phyloP scores from a whole-genome alignment of 2,329 filamentous ascomycete genomes.

The Cryphonectria carpinicola region DNA sequence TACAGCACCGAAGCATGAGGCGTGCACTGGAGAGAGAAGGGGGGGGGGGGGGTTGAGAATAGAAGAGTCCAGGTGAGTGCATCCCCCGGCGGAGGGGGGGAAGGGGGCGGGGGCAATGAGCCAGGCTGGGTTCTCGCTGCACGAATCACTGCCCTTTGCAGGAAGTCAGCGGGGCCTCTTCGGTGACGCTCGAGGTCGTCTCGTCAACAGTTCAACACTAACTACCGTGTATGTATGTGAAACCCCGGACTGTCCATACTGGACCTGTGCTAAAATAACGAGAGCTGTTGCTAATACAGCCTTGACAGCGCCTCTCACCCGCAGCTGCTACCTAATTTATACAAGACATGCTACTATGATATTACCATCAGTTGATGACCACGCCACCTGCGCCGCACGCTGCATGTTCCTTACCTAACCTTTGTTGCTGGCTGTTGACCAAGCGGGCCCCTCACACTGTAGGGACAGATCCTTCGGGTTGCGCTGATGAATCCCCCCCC shows the following conservation, averaged over 20 bases:
- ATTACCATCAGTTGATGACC: not conserved
- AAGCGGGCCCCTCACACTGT: not conserved
- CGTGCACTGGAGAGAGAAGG: too few relatives aligned
- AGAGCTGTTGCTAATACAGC: not conserved
- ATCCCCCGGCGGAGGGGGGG: too few relatives aligned
- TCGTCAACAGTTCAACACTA: not conserved
- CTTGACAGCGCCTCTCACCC: not conserved
- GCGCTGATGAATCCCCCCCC: not conserved
- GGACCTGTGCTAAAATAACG: not conserved
- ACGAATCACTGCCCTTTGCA: not conserved
- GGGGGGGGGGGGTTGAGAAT: too few relatives aligned
- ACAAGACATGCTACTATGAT: not conserved
- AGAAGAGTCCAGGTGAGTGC: too few relatives aligned
- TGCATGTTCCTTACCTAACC: not conserved
- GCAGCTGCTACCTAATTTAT: not conserved
- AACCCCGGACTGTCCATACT: not conserved
- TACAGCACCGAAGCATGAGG: not conserved
- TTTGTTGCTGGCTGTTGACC: not conserved
- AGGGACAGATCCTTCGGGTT: not conserved
- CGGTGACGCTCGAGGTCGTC: not conserved
- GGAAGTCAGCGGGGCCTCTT: not conserved
- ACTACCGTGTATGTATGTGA: not conserved
- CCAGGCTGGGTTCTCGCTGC: too few relatives aligned
- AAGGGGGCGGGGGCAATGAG: too few relatives aligned
- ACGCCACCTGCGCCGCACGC: not conserved